A percentile compares a stretch with the other conserved stretches of the same genome.
These are phyloP conservation scores for Mucor irregularis DNA, from an alignment of 371 early-diverging fungal genomes.

Conservation along the genomic window DNA sequence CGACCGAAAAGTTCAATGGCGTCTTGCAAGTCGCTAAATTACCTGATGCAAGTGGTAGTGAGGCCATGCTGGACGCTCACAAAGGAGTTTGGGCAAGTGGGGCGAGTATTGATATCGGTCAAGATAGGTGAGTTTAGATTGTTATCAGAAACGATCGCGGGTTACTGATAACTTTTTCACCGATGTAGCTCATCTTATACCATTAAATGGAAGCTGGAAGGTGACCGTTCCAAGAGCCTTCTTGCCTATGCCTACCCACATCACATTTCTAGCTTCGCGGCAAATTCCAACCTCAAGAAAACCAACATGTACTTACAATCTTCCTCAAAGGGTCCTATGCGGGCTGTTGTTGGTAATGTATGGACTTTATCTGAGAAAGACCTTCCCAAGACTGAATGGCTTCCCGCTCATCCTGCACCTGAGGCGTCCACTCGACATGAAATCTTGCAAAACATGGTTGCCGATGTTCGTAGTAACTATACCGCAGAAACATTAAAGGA, in stretches of 20 bases:
- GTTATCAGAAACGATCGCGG: background rate
- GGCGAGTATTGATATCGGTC: conserved; percentile 27
- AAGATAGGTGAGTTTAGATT: conserved; percentile 8
- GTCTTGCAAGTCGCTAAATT: conserved; percentile 52
- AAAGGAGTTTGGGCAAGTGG: conserved; percentile 54
- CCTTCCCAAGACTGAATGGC: conserved; percentile 34
- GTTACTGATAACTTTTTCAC: background rate
- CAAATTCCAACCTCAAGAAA: background rate
- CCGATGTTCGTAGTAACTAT: conserved; percentile 49
- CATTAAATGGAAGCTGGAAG: conserved; percentile 49
- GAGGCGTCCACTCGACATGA: conserved; percentile 32
- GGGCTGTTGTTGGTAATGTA: conserved; percentile 56
- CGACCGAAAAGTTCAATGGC: conserved; percentile 40
- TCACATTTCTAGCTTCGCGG: conserved; percentile 49
- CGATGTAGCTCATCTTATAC: conserved; percentile 29
- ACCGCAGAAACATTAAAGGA: conserved; percentile 32
- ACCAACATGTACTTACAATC: conserved; percentile 37
- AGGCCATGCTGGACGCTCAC: conserved; percentile 38
- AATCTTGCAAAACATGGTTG: conserved; percentile 34
- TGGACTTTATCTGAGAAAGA: conserved; percentile 61
- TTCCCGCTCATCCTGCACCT: conserved; percentile 39
- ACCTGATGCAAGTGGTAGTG: conserved; percentile 30
- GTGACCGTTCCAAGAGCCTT: conserved; percentile 22
- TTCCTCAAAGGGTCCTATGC: conserved; percentile 68
- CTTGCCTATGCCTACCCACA: conserved; percentile 61